Evolutionary conservation across 805 yeast species (phyloP).

Genomic region (Metschnikowia rubicola): DNA sequence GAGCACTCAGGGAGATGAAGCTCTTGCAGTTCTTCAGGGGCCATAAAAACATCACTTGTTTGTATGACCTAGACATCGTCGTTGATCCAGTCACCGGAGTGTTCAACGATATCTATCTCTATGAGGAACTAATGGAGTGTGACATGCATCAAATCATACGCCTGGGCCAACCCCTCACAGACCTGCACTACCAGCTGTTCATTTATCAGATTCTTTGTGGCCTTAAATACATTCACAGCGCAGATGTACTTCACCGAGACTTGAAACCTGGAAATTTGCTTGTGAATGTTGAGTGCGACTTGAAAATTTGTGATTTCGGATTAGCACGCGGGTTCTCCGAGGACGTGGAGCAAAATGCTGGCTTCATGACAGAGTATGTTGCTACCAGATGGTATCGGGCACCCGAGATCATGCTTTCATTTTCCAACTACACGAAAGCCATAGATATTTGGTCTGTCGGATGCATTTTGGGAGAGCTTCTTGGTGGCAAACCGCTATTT

Average conservation of each 20-base stretch:
- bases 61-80: constrained; percentile 91
- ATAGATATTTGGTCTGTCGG: constrained; percentile 98
- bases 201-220: constrained; percentile 91
- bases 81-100: constrained; percentile 57
- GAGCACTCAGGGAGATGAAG: constrained; percentile 89
- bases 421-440: constrained; percentile 93
- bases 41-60: constrained; percentile 92
- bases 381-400: constrained; percentile 99
- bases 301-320: constrained; percentile 95
- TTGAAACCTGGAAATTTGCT: constrained; percentile 89
- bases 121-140: constrained; percentile 97
- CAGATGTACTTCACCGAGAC: constrained; percentile 91
- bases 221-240: constrained; percentile 81
- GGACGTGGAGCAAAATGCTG: constrained; percentile 79
- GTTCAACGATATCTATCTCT: constrained; percentile 87
- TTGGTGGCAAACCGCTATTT: constrained; percentile 88
- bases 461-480: constrained; percentile 88
- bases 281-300: constrained; percentile 94
- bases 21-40: constrained; percentile 90
- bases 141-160: constrained; percentile 97
- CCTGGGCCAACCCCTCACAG: constrained; percentile 89
- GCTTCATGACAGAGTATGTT: constrained; percentile 95
- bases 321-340: constrained; percentile 87
- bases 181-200: constrained; percentile 91
- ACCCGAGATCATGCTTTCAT: constrained; percentile 93